Conservation (phyloP, 257 asterid species). For the Nicotiana attenuata region DNA sequence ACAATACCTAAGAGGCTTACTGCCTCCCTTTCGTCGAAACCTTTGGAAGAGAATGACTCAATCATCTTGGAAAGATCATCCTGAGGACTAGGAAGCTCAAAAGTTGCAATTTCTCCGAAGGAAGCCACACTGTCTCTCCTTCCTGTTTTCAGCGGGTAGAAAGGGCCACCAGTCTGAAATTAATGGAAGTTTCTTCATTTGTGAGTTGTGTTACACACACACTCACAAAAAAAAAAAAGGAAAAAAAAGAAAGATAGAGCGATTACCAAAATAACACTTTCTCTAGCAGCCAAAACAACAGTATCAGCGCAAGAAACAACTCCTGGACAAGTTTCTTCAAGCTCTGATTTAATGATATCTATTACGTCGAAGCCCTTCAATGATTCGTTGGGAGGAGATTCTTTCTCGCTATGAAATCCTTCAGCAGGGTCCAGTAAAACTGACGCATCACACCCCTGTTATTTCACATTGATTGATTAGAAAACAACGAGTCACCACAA, state of each 20-base stretch:
- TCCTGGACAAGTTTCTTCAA: conserved; percentile 64
- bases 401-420: conserved; percentile 48
- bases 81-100: conserved; percentile 56
- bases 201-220: background rate
- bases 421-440: conserved; percentile 52
- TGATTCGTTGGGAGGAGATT: conserved; percentile 45
- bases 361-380: conserved; percentile 48
- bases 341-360: conserved; percentile 46
- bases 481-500: conserved; percentile 3
- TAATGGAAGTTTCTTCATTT: conserved; percentile 1
- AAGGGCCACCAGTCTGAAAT: conserved; percentile 82
- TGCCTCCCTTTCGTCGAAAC: conserved; percentile 55
- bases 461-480: background rate
- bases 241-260: background rate
- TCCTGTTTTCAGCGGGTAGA: conserved; percentile 71
- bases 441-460: conserved; percentile 84
- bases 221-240: background rate
- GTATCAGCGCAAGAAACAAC: conserved; percentile 80
- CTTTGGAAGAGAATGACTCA: conserved; percentile 45
- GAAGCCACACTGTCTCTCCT: conserved; percentile 49
- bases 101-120: conserved; percentile 28
- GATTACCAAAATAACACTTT: conserved; percentile 56
- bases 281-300: conserved; percentile 75
- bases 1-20: conserved; percentile 60
- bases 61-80: conserved; percentile 30